A percentile compares a stretch with the other conserved stretches of the same genome.
These are phyloP conservation scores for Termitomyces sp. DNA, from an alignment of 768 basidiomycete genomes.

Conservation along the genomic window DNA sequence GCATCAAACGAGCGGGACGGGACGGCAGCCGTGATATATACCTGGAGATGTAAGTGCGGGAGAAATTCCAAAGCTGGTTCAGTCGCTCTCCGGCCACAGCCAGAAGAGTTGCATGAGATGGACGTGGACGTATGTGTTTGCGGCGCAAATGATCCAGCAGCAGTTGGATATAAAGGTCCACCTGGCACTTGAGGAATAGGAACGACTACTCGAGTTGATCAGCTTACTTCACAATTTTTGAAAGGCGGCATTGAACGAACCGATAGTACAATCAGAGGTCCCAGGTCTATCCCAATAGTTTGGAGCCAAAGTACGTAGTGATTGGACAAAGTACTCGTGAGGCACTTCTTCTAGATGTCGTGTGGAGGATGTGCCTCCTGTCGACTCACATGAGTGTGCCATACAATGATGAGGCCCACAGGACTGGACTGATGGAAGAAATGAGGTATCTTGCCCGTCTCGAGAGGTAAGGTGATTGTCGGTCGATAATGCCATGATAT, in stretches of 20 bases:
- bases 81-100: conserved; percentile 42
- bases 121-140: conserved; percentile 24
- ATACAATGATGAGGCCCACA: conserved; percentile 36
- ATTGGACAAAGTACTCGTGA: conserved; percentile 65
- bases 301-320: conserved; percentile 60
- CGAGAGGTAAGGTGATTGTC: conserved; percentile 22
- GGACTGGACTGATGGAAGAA: conserved; percentile 27
- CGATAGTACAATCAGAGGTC: conserved; percentile 74
- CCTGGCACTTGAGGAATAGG: conserved; percentile 40
- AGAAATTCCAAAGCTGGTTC: conserved; percentile 45
- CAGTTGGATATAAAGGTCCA: conserved; percentile 24
- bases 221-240: conserved; percentile 1
- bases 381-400: conserved; percentile 9
- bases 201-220: conserved; percentile 31
- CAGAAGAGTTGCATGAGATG: conserved; percentile 34
- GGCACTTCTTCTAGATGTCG: conserved; percentile 55
- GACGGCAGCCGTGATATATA: conserved; percentile 23
- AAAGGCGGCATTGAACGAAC: conserved; percentile 30
- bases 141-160: conserved; percentile 22
- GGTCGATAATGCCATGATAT: conserved; percentile 18
- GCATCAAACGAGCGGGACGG: background rate
- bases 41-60: conserved; percentile 59
- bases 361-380: conserved; percentile 22
- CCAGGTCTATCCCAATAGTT: conserved; percentile 72
- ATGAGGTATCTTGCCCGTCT: background rate